A percentile compares a stretch with the other conserved stretches of the same genome.
Evolutionary conservation across 805 yeast species (phyloP).

Genomic region (Saturnispora diversa): DNA sequence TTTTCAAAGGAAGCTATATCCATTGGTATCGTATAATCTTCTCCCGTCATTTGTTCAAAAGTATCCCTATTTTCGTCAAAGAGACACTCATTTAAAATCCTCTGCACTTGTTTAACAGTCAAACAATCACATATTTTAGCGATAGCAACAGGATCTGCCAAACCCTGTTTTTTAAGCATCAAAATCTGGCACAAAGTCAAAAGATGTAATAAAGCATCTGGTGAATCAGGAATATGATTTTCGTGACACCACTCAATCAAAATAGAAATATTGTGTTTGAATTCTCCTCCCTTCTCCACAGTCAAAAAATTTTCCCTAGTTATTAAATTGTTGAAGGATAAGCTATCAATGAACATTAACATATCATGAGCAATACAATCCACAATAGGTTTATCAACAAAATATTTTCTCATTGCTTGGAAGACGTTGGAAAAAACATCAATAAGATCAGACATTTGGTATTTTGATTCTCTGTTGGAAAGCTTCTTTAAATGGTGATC

Average conservation of each 20-base stretch:
- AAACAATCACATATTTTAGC: conserved; percentile 7
- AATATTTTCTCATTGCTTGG: conserved; percentile 11
- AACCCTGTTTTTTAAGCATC: conserved; percentile 11
- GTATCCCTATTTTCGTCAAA: conserved; percentile 1
- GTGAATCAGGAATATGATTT: conserved; percentile 12
- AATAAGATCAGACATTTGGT: conserved; percentile 11
- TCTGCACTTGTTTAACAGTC: conserved; percentile 9
- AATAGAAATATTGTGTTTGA: conserved; percentile 11
- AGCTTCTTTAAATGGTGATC: conserved; percentile 7
- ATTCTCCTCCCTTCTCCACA: conserved; percentile 2
- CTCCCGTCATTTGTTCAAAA: neutral
- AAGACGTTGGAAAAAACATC: conserved; percentile 11
- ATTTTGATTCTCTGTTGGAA: conserved; percentile 9
- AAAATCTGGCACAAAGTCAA: conserved; percentile 13
- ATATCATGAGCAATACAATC: conserved; percentile 10
- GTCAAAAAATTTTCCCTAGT: conserved; percentile 9
- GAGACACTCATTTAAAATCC: conserved; percentile 11
- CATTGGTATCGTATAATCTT: neutral
- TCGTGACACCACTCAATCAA: conserved; percentile 16
- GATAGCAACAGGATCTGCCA: conserved; percentile 10
- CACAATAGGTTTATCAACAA: conserved; percentile 9
- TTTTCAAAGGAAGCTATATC: conserved; percentile 1
- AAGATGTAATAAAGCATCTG: conserved; percentile 11
- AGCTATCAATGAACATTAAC: conserved; percentile 10
- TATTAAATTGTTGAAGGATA: conserved; percentile 12